A percentile compares a stretch with the other conserved stretches of the same genome.
These are phyloP conservation scores for Camellia lanceoleosa DNA, from an alignment of 148 eudicot genomes.

Conservation along the genomic window DNA sequence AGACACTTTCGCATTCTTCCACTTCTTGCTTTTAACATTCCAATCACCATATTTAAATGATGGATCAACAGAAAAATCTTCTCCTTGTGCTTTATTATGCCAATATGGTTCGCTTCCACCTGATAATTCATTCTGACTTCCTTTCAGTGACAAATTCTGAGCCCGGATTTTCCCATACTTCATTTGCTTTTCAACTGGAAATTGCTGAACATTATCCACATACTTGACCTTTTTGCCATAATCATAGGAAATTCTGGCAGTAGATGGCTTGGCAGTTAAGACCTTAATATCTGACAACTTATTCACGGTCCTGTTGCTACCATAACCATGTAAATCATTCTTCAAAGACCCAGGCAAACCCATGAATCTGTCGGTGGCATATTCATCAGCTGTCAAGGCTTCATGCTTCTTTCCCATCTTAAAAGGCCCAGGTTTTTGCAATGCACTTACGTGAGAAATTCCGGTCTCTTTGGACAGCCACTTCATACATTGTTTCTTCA, in stretches of 20 bases:
- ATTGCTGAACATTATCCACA: constrained; percentile 30
- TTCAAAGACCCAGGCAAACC: constrained; percentile 32
- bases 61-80: constrained; percentile 30
- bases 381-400: constrained; percentile 38
- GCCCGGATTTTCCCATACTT: constrained; percentile 37
- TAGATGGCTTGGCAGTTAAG: constrained; percentile 71
- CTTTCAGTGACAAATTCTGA: constrained; percentile 34
- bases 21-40: constrained; percentile 44
- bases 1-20: constrained; percentile 35
- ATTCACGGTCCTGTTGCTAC: constrained; percentile 55
- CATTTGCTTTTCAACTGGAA: constrained; percentile 43
- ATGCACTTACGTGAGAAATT: constrained; percentile 33
- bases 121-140: constrained; percentile 36
- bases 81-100: constrained; percentile 39
- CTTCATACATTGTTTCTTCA: constrained; percentile 42
- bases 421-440: constrained; percentile 33
- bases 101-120: constrained; percentile 43
- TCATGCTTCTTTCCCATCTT: constrained; percentile 54
- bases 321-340: constrained; percentile 37
- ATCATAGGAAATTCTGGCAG: constrained; percentile 38
- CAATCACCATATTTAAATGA: constrained; percentile 34
- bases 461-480: constrained; percentile 42
- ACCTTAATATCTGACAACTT: constrained; percentile 75
- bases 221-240: constrained; percentile 43
- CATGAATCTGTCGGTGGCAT: constrained; percentile 30